Percentiles rank a stretch among this genome's conserved stretches.
Conservation (phyloP, 2,329 filamentous ascomycete genomes). For the Aaosphaeria arxii region DNA sequence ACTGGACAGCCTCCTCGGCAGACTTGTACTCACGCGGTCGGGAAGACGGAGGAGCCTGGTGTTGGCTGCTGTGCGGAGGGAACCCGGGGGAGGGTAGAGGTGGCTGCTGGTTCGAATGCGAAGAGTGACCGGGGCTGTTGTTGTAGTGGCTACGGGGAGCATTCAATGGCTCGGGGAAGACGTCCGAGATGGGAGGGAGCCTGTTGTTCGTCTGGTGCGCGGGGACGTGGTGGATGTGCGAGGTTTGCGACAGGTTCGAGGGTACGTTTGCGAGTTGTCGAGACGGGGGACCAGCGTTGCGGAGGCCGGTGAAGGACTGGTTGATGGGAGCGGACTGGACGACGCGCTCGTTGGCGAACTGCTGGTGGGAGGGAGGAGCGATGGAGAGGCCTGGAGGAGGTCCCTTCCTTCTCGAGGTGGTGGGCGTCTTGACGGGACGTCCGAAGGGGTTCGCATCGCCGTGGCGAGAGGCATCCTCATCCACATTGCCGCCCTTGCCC, state of each 20-base stretch:
- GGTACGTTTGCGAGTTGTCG: conserved; percentile 78
- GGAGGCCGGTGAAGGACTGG: conserved; percentile 90
- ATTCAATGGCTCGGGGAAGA: conserved; percentile 78
- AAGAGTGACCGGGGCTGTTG: conserved; percentile 63
- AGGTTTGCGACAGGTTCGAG: conserved; percentile 77
- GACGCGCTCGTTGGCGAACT: conserved; percentile 90
- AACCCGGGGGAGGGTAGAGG: conserved; percentile 77
- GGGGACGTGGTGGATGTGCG: conserved; percentile 86
- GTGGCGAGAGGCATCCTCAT: conserved; percentile 27
- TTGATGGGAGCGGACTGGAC: conserved; percentile 95
- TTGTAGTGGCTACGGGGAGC: conserved; percentile 49
- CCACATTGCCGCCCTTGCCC: conserved; percentile 46
- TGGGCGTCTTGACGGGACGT: conserved; percentile 62
- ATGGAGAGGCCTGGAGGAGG: conserved; percentile 89
- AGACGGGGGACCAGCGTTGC: conserved; percentile 61
- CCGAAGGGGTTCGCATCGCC: conserved; percentile 43
- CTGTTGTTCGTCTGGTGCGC: conserved; percentile 88
- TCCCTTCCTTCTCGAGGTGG: conserved; percentile 68
- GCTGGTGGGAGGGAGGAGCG: conserved; percentile 86
- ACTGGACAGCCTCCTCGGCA: conserved; percentile 90
- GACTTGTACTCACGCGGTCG: conserved; percentile 87
- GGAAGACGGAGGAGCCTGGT: conserved; percentile 47
- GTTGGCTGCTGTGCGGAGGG: conserved; percentile 50
- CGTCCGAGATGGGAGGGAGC: conserved; percentile 88
- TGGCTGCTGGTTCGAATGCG: conserved; percentile 61